These are phyloP conservation scores for Cyberlindnera suaveolens DNA, from an alignment of 805 yeast genomes.

Conservation along the genomic window DNA sequence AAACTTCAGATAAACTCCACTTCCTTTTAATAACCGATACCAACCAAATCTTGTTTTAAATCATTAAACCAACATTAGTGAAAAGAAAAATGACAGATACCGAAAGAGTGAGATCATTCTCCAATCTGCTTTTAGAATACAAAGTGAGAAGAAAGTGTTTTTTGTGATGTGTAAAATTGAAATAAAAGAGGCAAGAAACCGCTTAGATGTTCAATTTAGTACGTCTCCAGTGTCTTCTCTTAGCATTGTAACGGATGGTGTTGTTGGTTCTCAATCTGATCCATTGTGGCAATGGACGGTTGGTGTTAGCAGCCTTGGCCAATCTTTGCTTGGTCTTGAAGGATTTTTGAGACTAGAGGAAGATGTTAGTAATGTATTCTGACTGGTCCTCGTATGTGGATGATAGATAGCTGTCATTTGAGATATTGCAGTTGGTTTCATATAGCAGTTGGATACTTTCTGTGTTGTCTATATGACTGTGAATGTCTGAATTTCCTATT, in stretches of 20 bases:
- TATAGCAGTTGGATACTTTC: too few relatives aligned
- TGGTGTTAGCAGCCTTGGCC: conserved; percentile 98
- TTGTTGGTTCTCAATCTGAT: conserved; percentile 96
- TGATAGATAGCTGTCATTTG: neutral
- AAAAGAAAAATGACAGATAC: neutral
- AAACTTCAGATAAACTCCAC: conserved; percentile 1
- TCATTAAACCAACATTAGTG: conserved; percentile 2
- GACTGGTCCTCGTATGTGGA: neutral
- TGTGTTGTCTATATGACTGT: too few relatives aligned
- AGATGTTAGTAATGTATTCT: conserved; percentile 14
- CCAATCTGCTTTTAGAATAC: neutral
- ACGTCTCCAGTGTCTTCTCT: conserved; percentile 99
- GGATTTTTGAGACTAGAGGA: conserved; percentile 76
- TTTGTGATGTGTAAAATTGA: conserved; percentile 3
- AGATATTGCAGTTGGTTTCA: too few relatives aligned
- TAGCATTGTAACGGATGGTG: conserved; percentile 98
- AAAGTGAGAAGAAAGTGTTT: conserved; percentile 1
- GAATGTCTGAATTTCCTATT: too few relatives aligned
- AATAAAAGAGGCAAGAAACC: conserved; percentile 7
- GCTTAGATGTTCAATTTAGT: conserved; percentile 93
- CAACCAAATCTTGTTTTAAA: neutral
- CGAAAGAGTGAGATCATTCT: neutral
- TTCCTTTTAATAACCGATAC: too few relatives aligned
- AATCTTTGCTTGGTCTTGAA: conserved; percentile 97
- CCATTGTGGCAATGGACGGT: conserved; percentile 99